Base-by-base conservation (phyloP, 208 protist species). In the Crithidia brevicula region DNA sequence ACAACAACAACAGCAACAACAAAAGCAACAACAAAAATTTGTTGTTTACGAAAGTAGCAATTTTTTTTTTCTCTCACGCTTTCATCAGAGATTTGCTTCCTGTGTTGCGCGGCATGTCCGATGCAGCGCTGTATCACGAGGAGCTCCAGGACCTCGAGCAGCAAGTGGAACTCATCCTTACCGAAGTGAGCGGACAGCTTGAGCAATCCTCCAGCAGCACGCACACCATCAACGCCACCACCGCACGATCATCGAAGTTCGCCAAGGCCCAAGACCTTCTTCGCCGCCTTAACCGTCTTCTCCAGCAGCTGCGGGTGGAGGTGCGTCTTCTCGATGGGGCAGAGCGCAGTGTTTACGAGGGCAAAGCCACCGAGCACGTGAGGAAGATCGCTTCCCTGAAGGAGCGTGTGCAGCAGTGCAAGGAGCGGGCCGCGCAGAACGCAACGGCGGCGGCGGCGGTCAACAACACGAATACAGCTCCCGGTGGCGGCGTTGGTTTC, bases 291-390 rank as follows among this genome's bases (percentile, higher is more conserved):
- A 75, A 76, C 18, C 82, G 80, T 49, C 72, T 72, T 11, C 61
- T 87, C 45, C 77, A 92, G 45, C 82, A 90, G 58, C 80, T 89
- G 18, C 81, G 79, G 7, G 72, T 88, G 3, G 84, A 90, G 67
- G 67, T 93, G 33, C 79, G 84, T 7, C 54, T 91, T 45, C 43
- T 91, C 18, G 84, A 90, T 8, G 71, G 64, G 13, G 75, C n/a
- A 38, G 75, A 75, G 57, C 50, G 71, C 5, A 56, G 25, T 3
- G 33, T 70, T 16, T 79, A 82, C 45, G 71, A 85, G 36, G 40
- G 30, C 27, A 57, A 68, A 8, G 49, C 56, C 34, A 50, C 25
- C 16, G 70, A 66, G 40, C 83, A 83, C 59, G 52, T 30, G 9
- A 66, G 57, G 43, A 59, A 8, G 50, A 70, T 78, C n/a, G 40